Conservation (phyloP, 164 flowering plant species). For the Hamamelis virginiana region DNA sequence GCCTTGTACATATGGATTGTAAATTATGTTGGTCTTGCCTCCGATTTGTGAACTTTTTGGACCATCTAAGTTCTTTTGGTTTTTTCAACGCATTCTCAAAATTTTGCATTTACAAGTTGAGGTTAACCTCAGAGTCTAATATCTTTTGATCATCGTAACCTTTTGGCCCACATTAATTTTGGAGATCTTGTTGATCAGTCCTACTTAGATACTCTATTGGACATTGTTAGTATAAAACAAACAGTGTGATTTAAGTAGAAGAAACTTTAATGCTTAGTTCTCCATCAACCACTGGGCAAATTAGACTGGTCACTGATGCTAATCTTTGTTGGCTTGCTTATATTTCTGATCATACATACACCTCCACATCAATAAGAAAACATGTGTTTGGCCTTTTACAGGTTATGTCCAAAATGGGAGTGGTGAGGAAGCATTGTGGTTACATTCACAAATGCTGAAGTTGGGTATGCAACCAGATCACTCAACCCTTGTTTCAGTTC, state of each 20-base stretch:
- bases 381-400: slow-evolving; percentile 4
- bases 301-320: neutral
- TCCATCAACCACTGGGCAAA: neutral
- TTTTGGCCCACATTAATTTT: neutral
- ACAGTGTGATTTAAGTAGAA: neutral
- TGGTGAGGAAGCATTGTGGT: slow-evolving; percentile 46
- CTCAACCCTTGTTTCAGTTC: slow-evolving; percentile 40
- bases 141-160: no score
- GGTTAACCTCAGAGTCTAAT: no score
- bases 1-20: neutral
- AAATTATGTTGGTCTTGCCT: neutral
- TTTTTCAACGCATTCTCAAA: no score
- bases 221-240: no score
- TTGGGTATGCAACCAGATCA: slow-evolving; percentile 43
- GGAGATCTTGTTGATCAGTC: neutral
- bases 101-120: no score
- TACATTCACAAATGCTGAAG: slow-evolving; percentile 31
- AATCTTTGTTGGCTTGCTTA: neutral
- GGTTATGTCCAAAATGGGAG: slow-evolving; percentile 50
- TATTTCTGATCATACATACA: neutral
- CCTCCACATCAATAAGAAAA: neutral
- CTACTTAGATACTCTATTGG: neutral
- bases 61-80: no score
- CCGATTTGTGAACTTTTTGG: no score
- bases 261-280: neutral